Conservation (phyloP, 1,284 basidiomycete genomes). For the Trichosporon coremiiforme region DNA sequence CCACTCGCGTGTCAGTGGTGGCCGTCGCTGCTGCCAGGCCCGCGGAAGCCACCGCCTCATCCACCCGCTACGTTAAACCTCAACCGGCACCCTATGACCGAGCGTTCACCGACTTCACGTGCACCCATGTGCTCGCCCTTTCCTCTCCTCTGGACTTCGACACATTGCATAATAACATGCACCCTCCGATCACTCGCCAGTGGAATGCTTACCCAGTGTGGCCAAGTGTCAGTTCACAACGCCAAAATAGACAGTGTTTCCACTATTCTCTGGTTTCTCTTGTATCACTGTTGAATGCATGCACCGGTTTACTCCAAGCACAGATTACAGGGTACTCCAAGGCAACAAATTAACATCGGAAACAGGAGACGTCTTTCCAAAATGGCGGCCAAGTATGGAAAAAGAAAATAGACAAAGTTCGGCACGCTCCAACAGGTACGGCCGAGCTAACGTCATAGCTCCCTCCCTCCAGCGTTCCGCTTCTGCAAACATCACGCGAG, state of each 20-base stretch:
- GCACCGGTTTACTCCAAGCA: background rate
- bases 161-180: background rate
- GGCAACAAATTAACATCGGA: no score
- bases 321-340: no score
- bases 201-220: no score
- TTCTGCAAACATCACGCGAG: no score
- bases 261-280: background rate
- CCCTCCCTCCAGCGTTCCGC: no score
- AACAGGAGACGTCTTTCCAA: no score
- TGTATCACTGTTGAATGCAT: conserved; percentile 4
- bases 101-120: background rate
- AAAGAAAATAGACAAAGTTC: no score
- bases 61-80: background rate
- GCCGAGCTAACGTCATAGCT: background rate
- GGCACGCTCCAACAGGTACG: background rate
- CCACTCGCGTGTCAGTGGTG: background rate
- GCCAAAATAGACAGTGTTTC: background rate
- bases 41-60: background rate
- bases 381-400: no score
- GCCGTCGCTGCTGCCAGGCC: no score
- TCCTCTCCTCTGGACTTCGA: background rate
- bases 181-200: no score
- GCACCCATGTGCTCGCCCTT: background rate
- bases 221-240: no score
- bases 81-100: background rate